These are phyloP conservation scores for Kockovaella imperatae DNA, from an alignment of 768 basidiomycete genomes.

Conservation along the genomic window DNA sequence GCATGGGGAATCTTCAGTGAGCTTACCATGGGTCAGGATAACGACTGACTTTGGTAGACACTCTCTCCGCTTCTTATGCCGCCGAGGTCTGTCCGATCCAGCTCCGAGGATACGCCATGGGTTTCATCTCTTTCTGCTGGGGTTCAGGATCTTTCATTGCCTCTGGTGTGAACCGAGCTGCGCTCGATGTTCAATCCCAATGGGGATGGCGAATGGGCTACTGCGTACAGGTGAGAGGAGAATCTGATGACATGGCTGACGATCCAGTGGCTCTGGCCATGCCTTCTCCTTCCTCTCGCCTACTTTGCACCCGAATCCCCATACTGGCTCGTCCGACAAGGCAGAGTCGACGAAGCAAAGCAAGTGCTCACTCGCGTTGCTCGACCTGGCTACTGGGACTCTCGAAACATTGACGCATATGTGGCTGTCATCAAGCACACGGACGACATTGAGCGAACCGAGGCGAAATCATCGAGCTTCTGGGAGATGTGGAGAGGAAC, in stretches of 20 bases:
- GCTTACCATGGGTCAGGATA: too few relatives aligned
- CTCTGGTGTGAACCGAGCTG: not conserved
- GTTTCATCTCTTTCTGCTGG: not conserved
- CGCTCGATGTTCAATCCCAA: not conserved
- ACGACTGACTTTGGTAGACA: conserved; percentile 20
- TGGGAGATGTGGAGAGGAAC: not conserved
- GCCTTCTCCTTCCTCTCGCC: not conserved
- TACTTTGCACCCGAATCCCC: conserved; percentile 34
- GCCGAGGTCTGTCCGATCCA: not conserved
- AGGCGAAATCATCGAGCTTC: not conserved
- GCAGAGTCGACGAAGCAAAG: not conserved
- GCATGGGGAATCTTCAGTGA: not conserved
- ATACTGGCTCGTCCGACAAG: conserved; percentile 14
- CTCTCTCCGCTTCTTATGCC: too few relatives aligned
- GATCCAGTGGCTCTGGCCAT: not conserved
- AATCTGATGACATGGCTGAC: too few relatives aligned
- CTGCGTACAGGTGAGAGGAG: too few relatives aligned
- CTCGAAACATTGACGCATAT: not conserved
- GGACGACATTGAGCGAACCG: not conserved
- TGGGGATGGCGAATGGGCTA: not conserved
- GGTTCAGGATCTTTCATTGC: not conserved
- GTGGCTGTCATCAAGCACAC: not conserved
- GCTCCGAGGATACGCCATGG: not conserved
- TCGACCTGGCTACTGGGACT: not conserved
- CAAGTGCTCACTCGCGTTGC: not conserved